A percentile compares a stretch with the other conserved stretches of the same genome.
Conservation (phyloP, 2,329 filamentous ascomycete species). For the Didymella arachidicola region DNA sequence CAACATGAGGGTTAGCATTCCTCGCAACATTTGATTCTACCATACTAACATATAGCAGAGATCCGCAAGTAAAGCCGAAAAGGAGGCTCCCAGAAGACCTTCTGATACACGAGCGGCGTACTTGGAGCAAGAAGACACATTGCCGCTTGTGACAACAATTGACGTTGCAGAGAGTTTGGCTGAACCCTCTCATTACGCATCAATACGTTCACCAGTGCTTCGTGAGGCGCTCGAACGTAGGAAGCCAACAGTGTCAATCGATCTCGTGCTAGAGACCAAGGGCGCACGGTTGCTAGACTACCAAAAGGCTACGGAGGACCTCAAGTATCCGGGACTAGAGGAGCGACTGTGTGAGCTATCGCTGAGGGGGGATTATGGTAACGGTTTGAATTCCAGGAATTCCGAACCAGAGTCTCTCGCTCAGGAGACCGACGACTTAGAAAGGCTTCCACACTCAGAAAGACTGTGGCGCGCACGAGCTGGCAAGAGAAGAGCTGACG, state of each 20-base stretch:
- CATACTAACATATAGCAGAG: background rate
- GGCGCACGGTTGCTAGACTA: background rate
- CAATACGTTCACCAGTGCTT: background rate
- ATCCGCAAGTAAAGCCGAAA: background rate
- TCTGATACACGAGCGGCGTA: background rate
- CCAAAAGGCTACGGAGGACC: background rate
- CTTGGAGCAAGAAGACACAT: background rate
- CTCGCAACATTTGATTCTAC: background rate
- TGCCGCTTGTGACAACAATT: background rate
- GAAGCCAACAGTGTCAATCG: background rate
- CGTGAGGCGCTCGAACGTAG: conserved; percentile 1
- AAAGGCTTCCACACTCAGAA: background rate
- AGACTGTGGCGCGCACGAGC: background rate
- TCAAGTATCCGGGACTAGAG: background rate
- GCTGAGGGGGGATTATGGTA: background rate
- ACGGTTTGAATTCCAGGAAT: background rate
- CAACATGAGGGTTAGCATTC: background rate
- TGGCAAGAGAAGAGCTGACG: background rate
- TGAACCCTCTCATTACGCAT: background rate
- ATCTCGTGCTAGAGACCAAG: background rate
- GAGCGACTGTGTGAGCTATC: background rate
- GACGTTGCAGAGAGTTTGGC: background rate
- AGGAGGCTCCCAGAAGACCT: no score
- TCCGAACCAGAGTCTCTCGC: no score
- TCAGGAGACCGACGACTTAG: background rate